Evolutionary conservation across 75 land plant genomes (phyloP).

Genomic region (Picea glauca): DNA sequence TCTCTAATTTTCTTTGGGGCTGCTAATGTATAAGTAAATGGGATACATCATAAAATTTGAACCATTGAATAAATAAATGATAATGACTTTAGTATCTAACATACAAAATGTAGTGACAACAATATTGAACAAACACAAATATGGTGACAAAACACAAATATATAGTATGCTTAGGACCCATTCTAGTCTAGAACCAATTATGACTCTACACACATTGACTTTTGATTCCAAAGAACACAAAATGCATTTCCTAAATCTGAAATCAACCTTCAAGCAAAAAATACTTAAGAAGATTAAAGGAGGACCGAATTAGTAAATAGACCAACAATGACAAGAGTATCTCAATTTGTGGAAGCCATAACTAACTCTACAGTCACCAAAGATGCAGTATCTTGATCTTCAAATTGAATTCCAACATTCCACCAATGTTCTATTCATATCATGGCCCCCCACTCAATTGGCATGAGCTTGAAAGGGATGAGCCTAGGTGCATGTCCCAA

Average conservation of each 20-base stretch:
- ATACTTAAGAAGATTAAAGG: neutral
- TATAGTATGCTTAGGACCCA: neutral
- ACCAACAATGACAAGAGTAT: neutral
- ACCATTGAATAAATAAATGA: neutral
- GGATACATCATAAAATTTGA: neutral
- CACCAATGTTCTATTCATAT: too few species aligned
- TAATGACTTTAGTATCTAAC: neutral
- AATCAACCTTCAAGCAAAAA: too few species aligned
- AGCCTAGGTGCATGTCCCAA: too few species aligned
- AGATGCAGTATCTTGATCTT: neutral
- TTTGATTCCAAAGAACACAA: too few species aligned
- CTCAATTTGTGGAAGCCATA: too few species aligned
- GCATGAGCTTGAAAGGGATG: too few species aligned
- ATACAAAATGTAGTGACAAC: neutral
- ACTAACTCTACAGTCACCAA: neutral
- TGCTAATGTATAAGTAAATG: constrained; percentile 39
- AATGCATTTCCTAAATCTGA: neutral
- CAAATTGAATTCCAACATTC: neutral
- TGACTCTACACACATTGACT: too few species aligned
- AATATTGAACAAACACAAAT: neutral
- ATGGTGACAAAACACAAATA: neutral
- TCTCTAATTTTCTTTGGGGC: constrained; percentile 88
- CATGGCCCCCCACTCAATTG: too few species aligned
- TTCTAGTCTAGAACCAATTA: too few species aligned
- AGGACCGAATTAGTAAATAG: neutral